Percentiles rank a stretch among this genome's conserved stretches.
Evolutionary conservation across 2,329 filamentous ascomycete species (phyloP).

Genomic region (Penicillium occitanis): DNA sequence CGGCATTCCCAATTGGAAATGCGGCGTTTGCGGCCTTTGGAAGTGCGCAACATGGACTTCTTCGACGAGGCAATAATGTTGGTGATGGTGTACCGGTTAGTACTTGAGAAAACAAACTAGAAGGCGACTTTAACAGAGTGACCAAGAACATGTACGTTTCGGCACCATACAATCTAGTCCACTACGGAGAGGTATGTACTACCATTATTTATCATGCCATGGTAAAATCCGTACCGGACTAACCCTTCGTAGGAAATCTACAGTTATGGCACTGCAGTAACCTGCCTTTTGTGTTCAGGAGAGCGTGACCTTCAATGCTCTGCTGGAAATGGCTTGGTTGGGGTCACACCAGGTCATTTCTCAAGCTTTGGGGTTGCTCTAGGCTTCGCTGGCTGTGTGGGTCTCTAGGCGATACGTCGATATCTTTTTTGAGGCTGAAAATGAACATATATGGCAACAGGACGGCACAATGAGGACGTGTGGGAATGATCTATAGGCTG

Average conservation of each 20-base stretch:
- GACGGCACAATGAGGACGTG: neutral
- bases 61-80: neutral
- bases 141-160: neutral
- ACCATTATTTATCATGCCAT: neutral
- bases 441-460: neutral
- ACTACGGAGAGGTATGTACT: neutral
- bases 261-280: neutral
- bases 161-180: neutral
- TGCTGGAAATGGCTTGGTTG: neutral
- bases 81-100: neutral
- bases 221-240: neutral
- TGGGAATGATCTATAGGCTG: neutral
- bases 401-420: neutral
- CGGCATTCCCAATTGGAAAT: constrained; percentile 36
- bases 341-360: neutral
- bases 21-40: neutral
- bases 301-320: neutral
- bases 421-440: neutral
- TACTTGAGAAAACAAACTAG: neutral
- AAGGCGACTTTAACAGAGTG: neutral
- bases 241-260: neutral
- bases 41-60: neutral
- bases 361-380: neutral
- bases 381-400: neutral
- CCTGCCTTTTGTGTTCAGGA: neutral